These are phyloP conservation scores for Auriscalpium microsporum DNA, from an alignment of 768 basidiomycete species.

Conservation along the genomic window DNA sequence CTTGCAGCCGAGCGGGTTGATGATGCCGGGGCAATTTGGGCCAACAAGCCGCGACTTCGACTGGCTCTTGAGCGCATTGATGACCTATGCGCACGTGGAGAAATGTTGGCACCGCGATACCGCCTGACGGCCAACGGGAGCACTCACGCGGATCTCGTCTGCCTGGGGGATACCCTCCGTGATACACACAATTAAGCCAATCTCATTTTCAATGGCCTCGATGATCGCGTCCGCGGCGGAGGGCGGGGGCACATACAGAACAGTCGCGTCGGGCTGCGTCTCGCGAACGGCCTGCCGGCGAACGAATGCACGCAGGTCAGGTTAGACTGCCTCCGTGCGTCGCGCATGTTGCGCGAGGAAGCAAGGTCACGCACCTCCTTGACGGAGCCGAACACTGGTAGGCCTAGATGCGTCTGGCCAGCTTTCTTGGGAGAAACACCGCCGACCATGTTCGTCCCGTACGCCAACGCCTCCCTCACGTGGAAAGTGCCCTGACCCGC, in stretches of 20 bases:
- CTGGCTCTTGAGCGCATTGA: constrained; percentile 90
- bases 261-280: constrained; percentile 83
- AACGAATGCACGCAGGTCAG: neutral
- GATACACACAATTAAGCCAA: constrained; percentile 94
- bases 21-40: constrained; percentile 98
- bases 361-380: constrained; percentile 55
- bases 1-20: constrained; percentile 96
- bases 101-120: neutral
- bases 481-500: constrained; percentile 85
- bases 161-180: constrained; percentile 98
- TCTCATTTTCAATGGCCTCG: constrained; percentile 98
- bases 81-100: constrained; percentile 44
- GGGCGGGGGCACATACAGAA: constrained; percentile 98
- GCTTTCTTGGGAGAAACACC: constrained; percentile 97
- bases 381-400: constrained; percentile 90
- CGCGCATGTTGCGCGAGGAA: neutral
- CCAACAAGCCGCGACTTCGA: constrained; percentile 93
- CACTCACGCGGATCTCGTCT: constrained; percentile 83
- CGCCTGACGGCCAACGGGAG: neutral
- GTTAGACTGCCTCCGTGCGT: constrained; percentile 3
- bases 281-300: constrained; percentile 70
- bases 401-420: constrained; percentile 88
- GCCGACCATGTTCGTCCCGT: constrained; percentile 96
- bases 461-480: constrained; percentile 84
- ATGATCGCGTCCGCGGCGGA: constrained; percentile 94